Conservation (phyloP, 768 basidiomycete species). For the Lentinus brumalis region DNA sequence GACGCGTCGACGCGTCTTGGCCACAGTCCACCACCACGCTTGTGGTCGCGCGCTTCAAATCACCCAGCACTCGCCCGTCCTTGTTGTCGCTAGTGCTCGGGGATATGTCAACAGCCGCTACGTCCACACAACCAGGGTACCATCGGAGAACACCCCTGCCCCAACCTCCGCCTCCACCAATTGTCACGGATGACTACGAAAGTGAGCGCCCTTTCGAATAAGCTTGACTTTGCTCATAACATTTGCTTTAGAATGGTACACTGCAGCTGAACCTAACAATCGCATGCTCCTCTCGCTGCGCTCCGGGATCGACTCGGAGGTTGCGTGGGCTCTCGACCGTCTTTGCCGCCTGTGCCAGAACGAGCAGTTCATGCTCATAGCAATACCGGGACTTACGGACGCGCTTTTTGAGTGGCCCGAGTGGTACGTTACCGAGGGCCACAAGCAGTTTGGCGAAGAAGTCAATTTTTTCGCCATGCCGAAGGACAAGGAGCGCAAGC, state of each 20-base stretch:
- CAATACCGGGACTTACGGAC: slow-evolving; percentile 78
- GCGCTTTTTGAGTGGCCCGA: slow-evolving; percentile 88
- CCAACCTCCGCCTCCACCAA: slow-evolving; percentile 38
- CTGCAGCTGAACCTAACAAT: slow-evolving; percentile 77
- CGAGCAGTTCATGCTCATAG: slow-evolving; percentile 72
- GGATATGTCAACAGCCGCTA: slow-evolving; percentile 1
- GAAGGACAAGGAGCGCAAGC: slow-evolving; percentile 51
- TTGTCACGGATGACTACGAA: slow-evolving; percentile 74
- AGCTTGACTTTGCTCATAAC: background rate
- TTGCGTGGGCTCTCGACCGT: slow-evolving; percentile 88
- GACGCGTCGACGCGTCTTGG: slow-evolving; percentile 20
- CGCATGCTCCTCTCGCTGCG: slow-evolving; percentile 89
- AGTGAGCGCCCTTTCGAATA: slow-evolving; percentile 40
- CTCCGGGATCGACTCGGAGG: slow-evolving; percentile 80
- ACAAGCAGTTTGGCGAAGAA: slow-evolving; percentile 44
- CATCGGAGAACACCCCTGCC: slow-evolving; percentile 20
- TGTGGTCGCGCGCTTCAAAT: background rate
- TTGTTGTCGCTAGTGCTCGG: background rate
- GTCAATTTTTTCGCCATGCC: slow-evolving; percentile 57
- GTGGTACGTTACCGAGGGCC: slow-evolving; percentile 73
- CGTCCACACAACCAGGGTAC: slow-evolving; percentile 3
- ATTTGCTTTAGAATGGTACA: slow-evolving; percentile 70
- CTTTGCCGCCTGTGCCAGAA: slow-evolving; percentile 79
- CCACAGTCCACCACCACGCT: background rate
- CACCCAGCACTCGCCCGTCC: background rate